Evolutionary conservation across 129 eudicot genomes (phyloP).

Genomic region (Helichrysum umbraculigerum): DNA sequence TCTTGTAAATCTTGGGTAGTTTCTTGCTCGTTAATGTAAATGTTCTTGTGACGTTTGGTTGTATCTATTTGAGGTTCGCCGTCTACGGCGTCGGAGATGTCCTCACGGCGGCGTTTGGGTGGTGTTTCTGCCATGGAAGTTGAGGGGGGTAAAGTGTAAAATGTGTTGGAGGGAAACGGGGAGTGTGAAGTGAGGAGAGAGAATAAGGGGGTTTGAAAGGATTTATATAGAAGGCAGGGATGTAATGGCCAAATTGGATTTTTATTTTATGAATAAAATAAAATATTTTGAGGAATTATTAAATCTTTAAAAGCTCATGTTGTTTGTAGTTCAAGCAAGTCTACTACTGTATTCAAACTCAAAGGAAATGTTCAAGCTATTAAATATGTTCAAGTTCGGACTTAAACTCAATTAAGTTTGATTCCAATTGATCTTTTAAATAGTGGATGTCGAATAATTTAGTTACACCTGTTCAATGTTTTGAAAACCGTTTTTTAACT

Average conservation of each 20-base stretch:
- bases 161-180: slow-evolving; percentile 10
- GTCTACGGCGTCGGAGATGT: not conserved
- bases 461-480: too few species aligned
- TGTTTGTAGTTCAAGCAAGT: too few species aligned
- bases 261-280: not conserved
- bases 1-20: slow-evolving; percentile 51
- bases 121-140: slow-evolving; percentile 39
- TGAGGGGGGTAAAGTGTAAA: slow-evolving; percentile 34
- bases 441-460: too few species aligned
- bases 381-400: too few species aligned
- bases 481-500: too few species aligned
- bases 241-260: slow-evolving; percentile 25
- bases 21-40: slow-evolving; percentile 52
- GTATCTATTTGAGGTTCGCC: not conserved
- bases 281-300: not conserved
- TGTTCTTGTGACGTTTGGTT: slow-evolving; percentile 46
- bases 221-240: slow-evolving; percentile 55
- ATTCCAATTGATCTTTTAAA: too few species aligned
- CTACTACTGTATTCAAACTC: too few species aligned
- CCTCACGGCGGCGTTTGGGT: slow-evolving; percentile 54
- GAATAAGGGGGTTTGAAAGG: slow-evolving; percentile 40
- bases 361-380: too few species aligned
- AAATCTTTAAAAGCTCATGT: not conserved
- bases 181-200: slow-evolving; percentile 57
- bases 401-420: too few species aligned